Conservation (phyloP, 306 rosid species). For the Prunus campanulata region DNA sequence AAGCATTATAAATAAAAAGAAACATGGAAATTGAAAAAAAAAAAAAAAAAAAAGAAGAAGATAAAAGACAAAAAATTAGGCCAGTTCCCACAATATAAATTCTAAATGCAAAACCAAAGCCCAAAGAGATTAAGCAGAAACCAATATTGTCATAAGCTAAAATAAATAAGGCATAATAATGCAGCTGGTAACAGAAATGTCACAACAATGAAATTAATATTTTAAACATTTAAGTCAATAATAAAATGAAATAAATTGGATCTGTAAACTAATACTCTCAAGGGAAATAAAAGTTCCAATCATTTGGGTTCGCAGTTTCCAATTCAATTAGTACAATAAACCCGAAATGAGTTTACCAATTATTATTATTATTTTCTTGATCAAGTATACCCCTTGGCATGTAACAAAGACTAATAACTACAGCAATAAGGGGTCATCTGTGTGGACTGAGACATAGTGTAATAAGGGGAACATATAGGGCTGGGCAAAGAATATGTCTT, state of each 20-base stretch:
- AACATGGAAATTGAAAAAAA: background rate
- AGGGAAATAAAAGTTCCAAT: too few species aligned
- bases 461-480: too few species aligned
- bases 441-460: too few species aligned
- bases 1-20: slow-evolving; percentile 1
- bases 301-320: too few species aligned
- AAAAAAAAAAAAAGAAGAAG: background rate
- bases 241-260: background rate
- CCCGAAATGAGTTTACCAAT: too few species aligned
- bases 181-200: background rate
- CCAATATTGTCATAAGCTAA: background rate
- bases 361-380: too few species aligned
- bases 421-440: too few species aligned
- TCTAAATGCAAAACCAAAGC: slow-evolving; percentile 1
- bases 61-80: background rate
- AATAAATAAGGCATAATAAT: background rate
- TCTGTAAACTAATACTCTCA: background rate
- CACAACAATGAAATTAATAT: background rate
- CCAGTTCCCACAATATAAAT: background rate
- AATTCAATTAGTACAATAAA: too few species aligned
- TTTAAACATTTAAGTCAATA: background rate
- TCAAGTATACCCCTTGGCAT: too few species aligned
- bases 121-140: background rate
- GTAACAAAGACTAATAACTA: too few species aligned
- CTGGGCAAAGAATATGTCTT: too few species aligned